phyloP scores from a whole-genome alignment of 225 moss, liverwort and hornwort genomes.

The Bryum argenteum region DNA sequence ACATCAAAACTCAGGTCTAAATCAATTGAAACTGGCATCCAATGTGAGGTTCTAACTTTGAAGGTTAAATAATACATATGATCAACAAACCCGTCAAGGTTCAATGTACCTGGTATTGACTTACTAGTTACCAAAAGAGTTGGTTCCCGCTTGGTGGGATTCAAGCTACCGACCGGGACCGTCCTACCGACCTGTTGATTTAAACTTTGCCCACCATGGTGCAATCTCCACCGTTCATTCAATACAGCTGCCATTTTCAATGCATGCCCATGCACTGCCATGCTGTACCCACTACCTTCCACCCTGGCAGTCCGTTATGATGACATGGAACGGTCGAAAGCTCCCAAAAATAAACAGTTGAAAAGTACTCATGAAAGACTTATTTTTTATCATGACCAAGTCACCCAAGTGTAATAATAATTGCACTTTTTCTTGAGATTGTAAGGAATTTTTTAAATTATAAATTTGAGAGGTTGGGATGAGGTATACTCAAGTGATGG shows the following conservation, averaged over 20 bases:
- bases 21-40: too few species aligned
- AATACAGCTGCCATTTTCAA: not conserved
- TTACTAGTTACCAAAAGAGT: not conserved
- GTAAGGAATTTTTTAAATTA: too few species aligned
- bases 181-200: slow-evolving; percentile 2
- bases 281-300: not conserved
- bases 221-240: not conserved
- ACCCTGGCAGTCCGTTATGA: not conserved
- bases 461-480: not conserved
- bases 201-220: not conserved
- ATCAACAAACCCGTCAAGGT: too few species aligned
- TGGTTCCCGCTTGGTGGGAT: slow-evolving; percentile 6
- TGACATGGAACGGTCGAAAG: not conserved
- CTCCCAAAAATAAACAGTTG: too few species aligned
- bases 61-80: too few species aligned
- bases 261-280: not conserved
- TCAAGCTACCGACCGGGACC: not conserved
- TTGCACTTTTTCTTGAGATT: too few species aligned
- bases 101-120: not conserved
- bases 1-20: too few species aligned
- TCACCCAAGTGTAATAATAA: too few species aligned
- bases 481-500: slow-evolving; percentile 15
- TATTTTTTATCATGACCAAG: not conserved
- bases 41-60: too few species aligned
- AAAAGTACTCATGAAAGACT: not conserved